Percentiles rank a stretch among this genome's conserved stretches.
These are phyloP conservation scores for Pneumocystis murina DNA, from an alignment of 1,139 yeast species.

Conservation along the genomic window DNA sequence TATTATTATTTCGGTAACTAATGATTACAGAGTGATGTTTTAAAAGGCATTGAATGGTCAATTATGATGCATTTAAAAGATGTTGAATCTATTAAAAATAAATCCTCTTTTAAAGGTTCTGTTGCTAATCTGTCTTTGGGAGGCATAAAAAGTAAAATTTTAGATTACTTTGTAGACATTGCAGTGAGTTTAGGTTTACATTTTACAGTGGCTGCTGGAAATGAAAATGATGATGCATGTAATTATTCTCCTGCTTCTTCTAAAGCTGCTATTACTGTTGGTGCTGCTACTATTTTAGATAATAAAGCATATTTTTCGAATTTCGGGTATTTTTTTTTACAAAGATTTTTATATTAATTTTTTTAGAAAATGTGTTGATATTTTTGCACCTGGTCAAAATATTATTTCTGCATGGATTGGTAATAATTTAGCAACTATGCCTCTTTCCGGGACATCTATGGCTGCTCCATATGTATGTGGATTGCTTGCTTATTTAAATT, in stretches of 20 bases:
- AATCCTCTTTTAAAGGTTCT: conserved; percentile 28
- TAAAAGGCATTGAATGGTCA: conserved; percentile 34
- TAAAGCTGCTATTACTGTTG: conserved; percentile 44
- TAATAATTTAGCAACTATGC: conserved; percentile 67
- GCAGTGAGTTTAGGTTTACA: conserved; percentile 46
- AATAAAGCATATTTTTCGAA: conserved; percentile 46
- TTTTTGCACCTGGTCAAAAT: conserved; percentile 47
- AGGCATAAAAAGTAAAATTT: conserved; percentile 41
- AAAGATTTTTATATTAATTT: conserved; percentile 67
- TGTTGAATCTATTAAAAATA: conserved; percentile 25
- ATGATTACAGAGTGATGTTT: conserved; percentile 26
- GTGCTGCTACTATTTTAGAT: conserved; percentile 38
- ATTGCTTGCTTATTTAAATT: conserved; percentile 64
- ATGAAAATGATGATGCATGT: conserved; percentile 50
- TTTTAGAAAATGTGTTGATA: conserved; percentile 19
- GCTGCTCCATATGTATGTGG: conserved; percentile 97
- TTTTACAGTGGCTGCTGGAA: conserved; percentile 55
- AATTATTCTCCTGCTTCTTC: conserved; percentile 49
- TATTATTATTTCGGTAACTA: background rate
- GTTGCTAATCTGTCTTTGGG: conserved; percentile 51
- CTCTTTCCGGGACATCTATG: conserved; percentile 96
- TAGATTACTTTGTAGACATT: conserved; percentile 43
- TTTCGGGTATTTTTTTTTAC: conserved; percentile 51
- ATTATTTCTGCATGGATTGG: conserved; percentile 57
- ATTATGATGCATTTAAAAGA: conserved; percentile 26